These are phyloP conservation scores for Nepenthes mirabilis DNA, from an alignment of 148 eudicot genomes.

Conservation along the genomic window DNA sequence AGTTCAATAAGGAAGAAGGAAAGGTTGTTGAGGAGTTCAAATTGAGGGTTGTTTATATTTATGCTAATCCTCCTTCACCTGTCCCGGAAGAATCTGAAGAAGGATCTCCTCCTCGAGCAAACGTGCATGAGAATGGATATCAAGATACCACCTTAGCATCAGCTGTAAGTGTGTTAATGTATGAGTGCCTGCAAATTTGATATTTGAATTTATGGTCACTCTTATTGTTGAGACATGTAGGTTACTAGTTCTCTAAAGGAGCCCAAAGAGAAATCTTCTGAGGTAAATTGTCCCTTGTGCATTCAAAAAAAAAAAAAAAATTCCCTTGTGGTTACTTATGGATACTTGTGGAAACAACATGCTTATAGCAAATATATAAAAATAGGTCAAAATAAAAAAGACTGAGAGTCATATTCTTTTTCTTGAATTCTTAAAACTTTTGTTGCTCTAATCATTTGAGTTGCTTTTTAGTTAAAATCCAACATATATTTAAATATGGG, in stretches of 20 bases:
- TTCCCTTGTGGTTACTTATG: too few relatives aligned
- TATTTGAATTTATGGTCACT: background rate
- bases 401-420: too few relatives aligned
- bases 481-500: too few relatives aligned
- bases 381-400: too few relatives aligned
- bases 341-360: too few relatives aligned
- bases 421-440: too few relatives aligned
- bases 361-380: too few relatives aligned
- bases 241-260: conserved; percentile 35
- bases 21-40: conserved; percentile 64
- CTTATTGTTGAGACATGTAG: conserved; percentile 13
- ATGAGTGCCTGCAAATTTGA: background rate
- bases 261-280: conserved; percentile 26
- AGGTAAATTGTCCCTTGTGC: background rate
- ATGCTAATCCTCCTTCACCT: conserved; percentile 92
- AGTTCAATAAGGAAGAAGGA: conserved; percentile 71
- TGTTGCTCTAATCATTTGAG: too few relatives aligned
- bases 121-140: conserved; percentile 33
- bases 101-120: conserved; percentile 63
- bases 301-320: too few relatives aligned
- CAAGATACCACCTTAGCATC: conserved; percentile 37
- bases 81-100: conserved; percentile 91
- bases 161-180: conserved; percentile 31
- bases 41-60: conserved; percentile 63
- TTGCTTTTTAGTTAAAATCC: too few relatives aligned